Evolutionary conservation across 495 filamentous ascomycete species (phyloP).

Genomic region (Penicillium subrubescens): DNA sequence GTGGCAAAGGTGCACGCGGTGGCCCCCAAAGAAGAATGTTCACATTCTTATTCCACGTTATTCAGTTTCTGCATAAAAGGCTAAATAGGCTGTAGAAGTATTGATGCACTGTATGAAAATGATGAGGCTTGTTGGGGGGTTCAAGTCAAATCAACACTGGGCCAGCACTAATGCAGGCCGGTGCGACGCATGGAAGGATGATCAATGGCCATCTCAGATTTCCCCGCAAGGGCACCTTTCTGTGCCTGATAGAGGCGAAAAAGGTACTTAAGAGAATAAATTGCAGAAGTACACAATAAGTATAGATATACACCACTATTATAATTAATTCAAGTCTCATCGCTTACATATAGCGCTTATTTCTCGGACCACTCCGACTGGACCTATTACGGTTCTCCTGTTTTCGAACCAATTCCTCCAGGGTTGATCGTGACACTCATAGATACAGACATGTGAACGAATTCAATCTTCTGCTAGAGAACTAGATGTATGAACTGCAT

Average conservation of each 20-base stretch:
- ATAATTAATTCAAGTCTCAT: too few relatives aligned
- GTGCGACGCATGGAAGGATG: neutral
- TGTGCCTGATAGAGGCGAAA: neutral
- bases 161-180: slow-evolving; percentile 13
- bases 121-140: neutral
- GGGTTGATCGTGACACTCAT: too few relatives aligned
- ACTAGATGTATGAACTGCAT: too few relatives aligned
- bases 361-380: too few relatives aligned
- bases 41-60: neutral
- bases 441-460: too few relatives aligned
- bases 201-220: neutral
- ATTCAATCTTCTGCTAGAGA: too few relatives aligned
- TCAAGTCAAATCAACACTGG: neutral
- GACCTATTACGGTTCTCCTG: too few relatives aligned
- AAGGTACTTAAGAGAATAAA: neutral
- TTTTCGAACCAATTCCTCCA: too few relatives aligned
- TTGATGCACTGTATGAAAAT: neutral
- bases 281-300: neutral
- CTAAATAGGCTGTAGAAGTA: neutral
- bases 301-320: too few relatives aligned
- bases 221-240: slow-evolving; percentile 16
- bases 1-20: slow-evolving; percentile 9
- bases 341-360: too few relatives aligned
- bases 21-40: neutral
- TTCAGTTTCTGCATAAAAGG: neutral